phyloP scores from a whole-genome alignment of 164 flowering plant genomes.

The Stephania yunnanensis region DNA sequence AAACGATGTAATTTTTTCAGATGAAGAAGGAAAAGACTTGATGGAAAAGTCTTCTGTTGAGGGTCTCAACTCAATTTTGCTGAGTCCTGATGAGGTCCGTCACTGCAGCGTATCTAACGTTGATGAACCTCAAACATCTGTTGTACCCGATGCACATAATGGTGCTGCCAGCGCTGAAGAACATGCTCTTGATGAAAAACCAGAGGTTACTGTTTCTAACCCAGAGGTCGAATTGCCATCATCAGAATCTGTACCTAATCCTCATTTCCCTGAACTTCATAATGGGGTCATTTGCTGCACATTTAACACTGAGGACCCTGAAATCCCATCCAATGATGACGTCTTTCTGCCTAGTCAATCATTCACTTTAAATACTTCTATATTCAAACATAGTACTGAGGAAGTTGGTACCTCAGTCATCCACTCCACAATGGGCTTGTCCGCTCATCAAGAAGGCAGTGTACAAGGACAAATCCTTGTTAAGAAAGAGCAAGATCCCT shows the following conservation, averaged over 20 bases:
- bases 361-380: slow-evolving; percentile 18
- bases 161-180: slow-evolving; percentile 20
- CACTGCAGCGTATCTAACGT: slow-evolving; percentile 21
- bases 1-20: slow-evolving; percentile 38
- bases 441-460: slow-evolving; percentile 18
- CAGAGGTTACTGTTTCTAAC: slow-evolving; percentile 17
- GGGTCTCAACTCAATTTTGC: slow-evolving; percentile 46
- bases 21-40: slow-evolving; percentile 46
- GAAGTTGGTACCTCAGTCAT: slow-evolving; percentile 22
- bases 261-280: slow-evolving; percentile 26
- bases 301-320: slow-evolving; percentile 66
- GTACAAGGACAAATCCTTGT: slow-evolving; percentile 20
- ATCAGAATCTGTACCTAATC: slow-evolving; percentile 18
- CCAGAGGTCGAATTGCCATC: slow-evolving; percentile 23
- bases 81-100: slow-evolving; percentile 35
- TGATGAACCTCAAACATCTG: slow-evolving; percentile 24
- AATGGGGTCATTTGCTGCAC: slow-evolving; percentile 49
- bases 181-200: slow-evolving; percentile 11
- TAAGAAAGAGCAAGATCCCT: slow-evolving; percentile 23
- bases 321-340: slow-evolving; percentile 73
- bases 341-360: slow-evolving; percentile 25
- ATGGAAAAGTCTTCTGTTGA: slow-evolving; percentile 45
- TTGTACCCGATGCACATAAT: slow-evolving; percentile 16
- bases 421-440: slow-evolving; percentile 20
- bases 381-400: slow-evolving; percentile 6